Conservation (phyloP, 306 rosid species). For the Pyrus bretschneideri region DNA sequence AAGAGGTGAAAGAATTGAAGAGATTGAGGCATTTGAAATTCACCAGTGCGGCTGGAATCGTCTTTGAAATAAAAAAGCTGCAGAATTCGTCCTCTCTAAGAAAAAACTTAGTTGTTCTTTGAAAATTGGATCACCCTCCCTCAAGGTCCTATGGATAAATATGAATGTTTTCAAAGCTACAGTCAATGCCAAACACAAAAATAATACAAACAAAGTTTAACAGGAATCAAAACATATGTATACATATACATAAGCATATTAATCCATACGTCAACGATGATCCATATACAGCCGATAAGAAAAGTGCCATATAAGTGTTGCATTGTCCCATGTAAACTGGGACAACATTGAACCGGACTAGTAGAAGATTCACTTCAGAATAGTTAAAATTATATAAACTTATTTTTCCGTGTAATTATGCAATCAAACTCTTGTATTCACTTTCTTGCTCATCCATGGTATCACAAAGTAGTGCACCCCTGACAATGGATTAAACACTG, state of each 20-base stretch:
- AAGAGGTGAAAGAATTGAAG: slow-evolving; percentile 1
- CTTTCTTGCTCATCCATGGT: too few relatives aligned
- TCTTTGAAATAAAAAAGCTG: slow-evolving; percentile 95
- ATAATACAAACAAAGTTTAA: background rate
- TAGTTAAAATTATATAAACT: background rate
- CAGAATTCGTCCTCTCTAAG: slow-evolving; percentile 77
- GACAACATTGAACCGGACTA: background rate
- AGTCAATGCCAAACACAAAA: slow-evolving; percentile 28
- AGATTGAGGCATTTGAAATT: slow-evolving; percentile 21
- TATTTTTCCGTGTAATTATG: background rate
- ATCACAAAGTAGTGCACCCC: too few relatives aligned
- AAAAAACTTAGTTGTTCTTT: slow-evolving; percentile 89
- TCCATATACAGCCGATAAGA: background rate
- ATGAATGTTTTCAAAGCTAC: slow-evolving; percentile 88
- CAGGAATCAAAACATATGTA: background rate
- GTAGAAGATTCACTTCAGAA: background rate
- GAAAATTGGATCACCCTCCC: slow-evolving; percentile 96
- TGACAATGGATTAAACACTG: too few relatives aligned
- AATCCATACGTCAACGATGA: background rate
- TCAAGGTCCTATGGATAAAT: slow-evolving; percentile 81
- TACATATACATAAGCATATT: background rate
- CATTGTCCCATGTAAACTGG: background rate
- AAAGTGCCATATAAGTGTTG: background rate
- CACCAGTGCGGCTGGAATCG: slow-evolving; percentile 94
- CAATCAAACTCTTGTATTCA: too few relatives aligned